Conservation (phyloP, 2,329 filamentous ascomycete species). For the Stagonosporopsis rhizophila region DNA sequence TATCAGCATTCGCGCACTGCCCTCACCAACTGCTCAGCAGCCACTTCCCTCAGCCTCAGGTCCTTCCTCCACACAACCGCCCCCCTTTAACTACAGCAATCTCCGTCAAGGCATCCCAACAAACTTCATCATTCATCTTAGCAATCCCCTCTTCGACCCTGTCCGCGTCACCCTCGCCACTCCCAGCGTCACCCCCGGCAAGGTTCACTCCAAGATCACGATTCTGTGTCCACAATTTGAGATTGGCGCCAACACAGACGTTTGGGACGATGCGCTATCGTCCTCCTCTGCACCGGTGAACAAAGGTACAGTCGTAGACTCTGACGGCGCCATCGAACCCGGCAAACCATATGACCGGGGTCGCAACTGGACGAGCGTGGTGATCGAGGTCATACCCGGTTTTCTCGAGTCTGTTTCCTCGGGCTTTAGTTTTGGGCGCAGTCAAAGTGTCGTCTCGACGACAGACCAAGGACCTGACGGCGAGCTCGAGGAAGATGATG, state of each 20-base stretch:
- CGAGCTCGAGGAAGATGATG: slow-evolving; percentile 60
- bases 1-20: slow-evolving; percentile 73
- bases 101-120: slow-evolving; percentile 61
- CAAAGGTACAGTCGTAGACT: slow-evolving; percentile 31
- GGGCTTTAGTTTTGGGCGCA: slow-evolving; percentile 4
- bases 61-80: slow-evolving; percentile 32
- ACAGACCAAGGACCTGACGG: slow-evolving; percentile 20
- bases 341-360: slow-evolving; percentile 97
- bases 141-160: slow-evolving; percentile 91
- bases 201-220: slow-evolving; percentile 71
- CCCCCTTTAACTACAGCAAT: slow-evolving; percentile 54
- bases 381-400: slow-evolving; percentile 83
- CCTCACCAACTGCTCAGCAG: slow-evolving; percentile 59
- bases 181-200: slow-evolving; percentile 57
- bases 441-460: slow-evolving; percentile 4
- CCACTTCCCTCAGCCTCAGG: slow-evolving; percentile 29
- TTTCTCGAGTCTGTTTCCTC: slow-evolving; percentile 27
- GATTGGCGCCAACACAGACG: slow-evolving; percentile 90
- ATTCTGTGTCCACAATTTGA: slow-evolving; percentile 94
- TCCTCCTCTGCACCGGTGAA: slow-evolving; percentile 51
- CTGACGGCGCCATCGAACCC: slow-evolving; percentile 67
- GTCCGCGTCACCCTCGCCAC: slow-evolving; percentile 89
- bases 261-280: slow-evolving; percentile 85
- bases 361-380: slow-evolving; percentile 92
- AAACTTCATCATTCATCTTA: slow-evolving; percentile 88